Evolutionary conservation across 768 basidiomycete species (phyloP).

Genomic region (Mrakia hoshinonis): DNA sequence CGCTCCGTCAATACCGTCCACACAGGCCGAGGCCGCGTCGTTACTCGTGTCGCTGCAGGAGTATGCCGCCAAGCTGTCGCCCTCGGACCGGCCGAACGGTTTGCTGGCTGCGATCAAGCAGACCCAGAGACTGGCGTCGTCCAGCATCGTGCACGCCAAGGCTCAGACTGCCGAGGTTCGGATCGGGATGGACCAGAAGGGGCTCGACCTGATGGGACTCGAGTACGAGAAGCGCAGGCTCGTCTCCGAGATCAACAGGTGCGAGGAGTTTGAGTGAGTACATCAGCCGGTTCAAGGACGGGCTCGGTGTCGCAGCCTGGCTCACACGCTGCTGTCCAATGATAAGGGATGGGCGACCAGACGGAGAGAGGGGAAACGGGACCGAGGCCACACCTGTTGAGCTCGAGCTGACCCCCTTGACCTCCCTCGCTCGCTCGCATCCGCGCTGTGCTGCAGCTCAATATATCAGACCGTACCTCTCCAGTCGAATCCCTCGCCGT

Average conservation of each 20-base stretch:
- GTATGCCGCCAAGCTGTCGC: background rate
- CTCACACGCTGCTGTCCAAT: too few relatives aligned
- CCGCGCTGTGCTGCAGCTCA: slow-evolving; percentile 11
- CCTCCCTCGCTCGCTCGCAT: background rate
- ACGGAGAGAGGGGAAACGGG: background rate
- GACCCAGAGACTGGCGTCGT: slow-evolving; percentile 1
- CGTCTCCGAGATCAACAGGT: background rate
- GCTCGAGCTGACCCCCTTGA: background rate
- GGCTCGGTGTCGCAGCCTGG: background rate
- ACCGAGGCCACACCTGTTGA: background rate
- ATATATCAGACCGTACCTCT: slow-evolving; percentile 14
- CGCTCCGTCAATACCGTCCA: background rate
- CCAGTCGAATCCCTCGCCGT: background rate
- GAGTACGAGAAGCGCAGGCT: slow-evolving; percentile 21
- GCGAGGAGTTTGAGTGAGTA: slow-evolving; percentile 14
- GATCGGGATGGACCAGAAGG: background rate
- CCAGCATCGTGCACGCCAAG: background rate
- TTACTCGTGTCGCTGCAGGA: background rate
- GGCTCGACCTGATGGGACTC: slow-evolving; percentile 1
- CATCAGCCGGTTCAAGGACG: background rate
- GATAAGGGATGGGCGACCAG: background rate
- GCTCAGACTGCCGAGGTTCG: background rate
- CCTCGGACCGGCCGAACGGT: background rate
- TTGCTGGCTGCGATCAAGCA: slow-evolving; percentile 10
- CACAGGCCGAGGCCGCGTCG: background rate